These are phyloP conservation scores for Chaetomiaceae sp. DNA, from an alignment of 2,329 filamentous ascomycete species.

Conservation along the genomic window DNA sequence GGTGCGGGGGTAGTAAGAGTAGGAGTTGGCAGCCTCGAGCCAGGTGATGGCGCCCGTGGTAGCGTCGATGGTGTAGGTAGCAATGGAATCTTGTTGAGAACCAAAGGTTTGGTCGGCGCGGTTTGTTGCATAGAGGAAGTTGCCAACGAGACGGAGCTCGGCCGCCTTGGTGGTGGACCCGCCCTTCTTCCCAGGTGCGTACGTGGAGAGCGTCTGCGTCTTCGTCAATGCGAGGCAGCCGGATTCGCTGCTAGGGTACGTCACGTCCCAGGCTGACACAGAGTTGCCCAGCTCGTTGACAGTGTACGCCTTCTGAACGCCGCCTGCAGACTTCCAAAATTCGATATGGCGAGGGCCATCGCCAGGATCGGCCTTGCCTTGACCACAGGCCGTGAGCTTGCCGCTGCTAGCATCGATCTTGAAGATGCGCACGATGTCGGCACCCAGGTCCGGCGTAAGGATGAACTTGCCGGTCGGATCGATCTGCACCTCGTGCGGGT, in stretches of 20 bases:
- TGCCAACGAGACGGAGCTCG: conserved; percentile 47
- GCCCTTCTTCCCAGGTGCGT: conserved; percentile 36
- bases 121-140: conserved; percentile 56
- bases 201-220: conserved; percentile 42
- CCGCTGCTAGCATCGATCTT: conserved; percentile 41
- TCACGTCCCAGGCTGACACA: conserved; percentile 43
- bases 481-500: conserved; percentile 47
- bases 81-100: conserved; percentile 48
- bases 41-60: conserved; percentile 45
- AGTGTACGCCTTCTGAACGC: conserved; percentile 32
- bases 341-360: conserved; percentile 48
- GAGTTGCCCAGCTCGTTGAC: conserved; percentile 47
- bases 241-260: conserved; percentile 32
- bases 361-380: conserved; percentile 37
- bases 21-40: conserved; percentile 48
- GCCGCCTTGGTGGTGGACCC: conserved; percentile 45
- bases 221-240: conserved; percentile 41
- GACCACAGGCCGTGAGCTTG: conserved; percentile 38
- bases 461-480: conserved; percentile 45
- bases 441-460: conserved; percentile 47
- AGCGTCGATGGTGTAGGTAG: conserved; percentile 42
- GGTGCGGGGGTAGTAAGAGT: conserved; percentile 55
- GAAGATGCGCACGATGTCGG: conserved; percentile 49
- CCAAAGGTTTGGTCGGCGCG: conserved; percentile 54
- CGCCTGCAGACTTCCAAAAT: conserved; percentile 37